Evolutionary conservation across 225 moss, liverwort and hornwort genomes (phyloP).

Genomic region (Bryoerythrophyllum caledonicum): DNA sequence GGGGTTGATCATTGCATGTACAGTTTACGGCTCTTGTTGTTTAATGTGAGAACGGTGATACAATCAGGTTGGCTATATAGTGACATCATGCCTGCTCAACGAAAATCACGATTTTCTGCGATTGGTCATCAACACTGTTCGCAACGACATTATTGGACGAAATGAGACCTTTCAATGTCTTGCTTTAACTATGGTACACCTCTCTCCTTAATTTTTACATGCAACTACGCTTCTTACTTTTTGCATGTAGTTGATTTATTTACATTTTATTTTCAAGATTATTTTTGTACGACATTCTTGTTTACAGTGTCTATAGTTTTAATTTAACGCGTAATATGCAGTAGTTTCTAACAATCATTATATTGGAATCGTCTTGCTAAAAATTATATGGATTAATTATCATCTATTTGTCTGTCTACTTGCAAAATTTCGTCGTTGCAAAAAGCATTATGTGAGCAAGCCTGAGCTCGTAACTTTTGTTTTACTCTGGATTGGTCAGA

Average conservation of each 20-base stretch:
- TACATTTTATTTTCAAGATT: background rate
- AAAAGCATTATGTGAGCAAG: background rate
- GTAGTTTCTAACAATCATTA: background rate
- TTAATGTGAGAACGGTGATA: conserved; percentile 28
- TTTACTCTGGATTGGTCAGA: background rate
- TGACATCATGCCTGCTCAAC: conserved; percentile 95
- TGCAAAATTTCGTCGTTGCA: background rate
- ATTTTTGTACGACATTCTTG: background rate
- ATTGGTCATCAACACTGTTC: conserved; percentile 96
- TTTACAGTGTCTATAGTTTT: background rate
- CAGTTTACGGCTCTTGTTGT: conserved; percentile 18
- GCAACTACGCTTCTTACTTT: background rate
- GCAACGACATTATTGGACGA: conserved; percentile 93
- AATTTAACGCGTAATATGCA: background rate
- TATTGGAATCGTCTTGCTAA: conserved; percentile 7
- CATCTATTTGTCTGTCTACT: background rate
- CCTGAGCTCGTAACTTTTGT: background rate
- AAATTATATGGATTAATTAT: background rate
- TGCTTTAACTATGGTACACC: conserved; percentile 88
- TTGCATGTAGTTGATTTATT: conserved; percentile 10
- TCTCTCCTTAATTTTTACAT: conserved; percentile 7
- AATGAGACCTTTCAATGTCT: conserved; percentile 99
- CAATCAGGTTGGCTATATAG: conserved; percentile 92
- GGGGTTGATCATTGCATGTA: conserved; percentile 15
- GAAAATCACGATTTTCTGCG: conserved; percentile 99